Base-by-base conservation (phyloP, 2,329 filamentous ascomycete genomes). In the Aspergillus aculeatus region DNA sequence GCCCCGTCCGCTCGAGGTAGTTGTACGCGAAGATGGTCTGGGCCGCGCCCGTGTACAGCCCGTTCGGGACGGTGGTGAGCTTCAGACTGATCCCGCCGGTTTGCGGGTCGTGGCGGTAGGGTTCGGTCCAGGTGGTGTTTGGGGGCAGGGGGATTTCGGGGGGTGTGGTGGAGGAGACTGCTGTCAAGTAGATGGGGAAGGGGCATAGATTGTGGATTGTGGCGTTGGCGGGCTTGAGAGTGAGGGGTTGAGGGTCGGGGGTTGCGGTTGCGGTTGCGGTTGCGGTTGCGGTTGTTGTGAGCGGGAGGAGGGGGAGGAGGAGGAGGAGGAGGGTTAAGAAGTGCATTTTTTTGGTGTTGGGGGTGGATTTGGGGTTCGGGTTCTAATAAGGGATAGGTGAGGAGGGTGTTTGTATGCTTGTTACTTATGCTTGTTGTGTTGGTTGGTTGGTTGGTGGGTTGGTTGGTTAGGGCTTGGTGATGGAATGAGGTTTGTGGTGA, bases 21-120 rank as follows among this genome's bases (percentile, higher is more conserved):
- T 72, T 78, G 64, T 80, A 80, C 24, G 77, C 77, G 57, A 78
- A 80, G 23, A 77, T 69, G 3, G 75, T 77, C 66, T 78, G 70
- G 5, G 77, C 70, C 3, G 70, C 66, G 19, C 67, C 71, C 6
- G 63, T 66, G 56, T 69, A 73, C 35, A 79, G 62, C 9, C 76
- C 77, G 51, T 75, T 64, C 16, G 58, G 16, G 21, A 63, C 58
- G 14, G 70, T 74, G 23, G 76, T 74, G 59, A 80, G 68, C 64
- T 80, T 80, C 56, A 81, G 67, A 1, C 77, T 73, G 53, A 81
- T 73, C 12, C 79, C 78, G 16, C 77, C 77, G 38, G 68, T 71
- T 9, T 64, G 56, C 1, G 64, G 44, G 52, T 79, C 75, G 11
- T 67, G 63, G 57, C 65, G 72, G 67, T 71, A 79, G 24, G 58